Conservation (phyloP, 2,329 filamentous ascomycete species). For the Penicillium fuscoglaucum region DNA sequence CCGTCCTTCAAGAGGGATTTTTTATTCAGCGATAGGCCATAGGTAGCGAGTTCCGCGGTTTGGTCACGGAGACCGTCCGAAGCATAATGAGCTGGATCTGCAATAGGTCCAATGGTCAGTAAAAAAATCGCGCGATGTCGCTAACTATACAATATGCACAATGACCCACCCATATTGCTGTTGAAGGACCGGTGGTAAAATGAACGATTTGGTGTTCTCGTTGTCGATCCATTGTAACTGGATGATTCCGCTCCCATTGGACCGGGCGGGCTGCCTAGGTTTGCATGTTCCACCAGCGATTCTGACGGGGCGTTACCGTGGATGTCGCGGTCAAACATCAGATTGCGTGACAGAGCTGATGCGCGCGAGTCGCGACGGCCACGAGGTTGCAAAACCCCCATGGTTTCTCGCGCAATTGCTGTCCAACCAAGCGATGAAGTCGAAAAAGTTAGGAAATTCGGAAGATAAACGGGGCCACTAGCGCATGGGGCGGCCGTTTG, state of each 20-base stretch:
- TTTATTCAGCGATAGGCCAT: conserved; percentile 62
- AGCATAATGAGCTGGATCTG: conserved; percentile 72
- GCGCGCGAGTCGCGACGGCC: conserved; percentile 33
- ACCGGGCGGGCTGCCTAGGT: conserved; percentile 30
- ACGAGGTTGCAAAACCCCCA: conserved; percentile 34
- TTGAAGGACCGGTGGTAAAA: conserved; percentile 50
- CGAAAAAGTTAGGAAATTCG: conserved; percentile 8
- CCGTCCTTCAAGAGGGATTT: conserved; percentile 27
- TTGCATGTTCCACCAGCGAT: conserved; percentile 31
- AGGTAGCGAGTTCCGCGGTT: conserved; percentile 81
- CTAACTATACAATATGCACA: background rate
- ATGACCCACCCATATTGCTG: conserved; percentile 38
- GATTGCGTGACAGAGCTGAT: conserved; percentile 28
- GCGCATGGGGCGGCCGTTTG: conserved; percentile 14
- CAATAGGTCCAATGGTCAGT: conserved; percentile 43
- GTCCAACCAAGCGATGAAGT: background rate
- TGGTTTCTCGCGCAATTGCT: conserved; percentile 17
- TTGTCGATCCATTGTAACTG: conserved; percentile 34
- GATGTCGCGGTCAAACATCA: conserved; percentile 23
- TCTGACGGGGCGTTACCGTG: conserved; percentile 20
- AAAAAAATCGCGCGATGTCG: conserved; percentile 8
- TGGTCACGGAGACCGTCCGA: conserved; percentile 76
- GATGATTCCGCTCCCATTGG: conserved; percentile 30
- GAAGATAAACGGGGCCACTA: conserved; percentile 21
- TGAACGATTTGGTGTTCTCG: conserved; percentile 46